Conservation (phyloP, 495 filamentous ascomycete genomes). For the Penicillium egyptiacum region DNA sequence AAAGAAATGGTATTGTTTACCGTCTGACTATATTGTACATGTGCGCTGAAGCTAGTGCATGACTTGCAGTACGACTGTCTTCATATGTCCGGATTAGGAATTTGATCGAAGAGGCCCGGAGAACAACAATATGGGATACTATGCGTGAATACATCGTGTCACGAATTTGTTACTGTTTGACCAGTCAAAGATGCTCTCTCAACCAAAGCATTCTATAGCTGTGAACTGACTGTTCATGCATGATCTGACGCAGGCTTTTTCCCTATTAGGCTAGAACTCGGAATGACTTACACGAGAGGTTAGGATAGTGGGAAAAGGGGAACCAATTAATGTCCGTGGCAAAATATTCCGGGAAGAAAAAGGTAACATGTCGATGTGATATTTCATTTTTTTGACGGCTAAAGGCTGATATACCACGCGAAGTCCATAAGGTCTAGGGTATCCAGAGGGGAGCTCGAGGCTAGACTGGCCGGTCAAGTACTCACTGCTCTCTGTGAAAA, state of each 20-base stretch:
- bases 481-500: neutral
- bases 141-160: neutral
- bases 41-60: neutral
- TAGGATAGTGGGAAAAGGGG: neutral
- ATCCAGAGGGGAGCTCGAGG: neutral
- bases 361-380: neutral
- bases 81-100: conserved; percentile 2
- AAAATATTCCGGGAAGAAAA: neutral
- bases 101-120: neutral
- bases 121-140: neutral
- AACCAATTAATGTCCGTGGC: neutral
- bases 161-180: neutral
- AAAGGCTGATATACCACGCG: neutral
- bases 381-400: neutral
- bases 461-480: neutral
- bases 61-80: neutral
- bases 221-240: neutral
- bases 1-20: neutral
- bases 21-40: neutral
- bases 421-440: neutral
- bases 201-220: neutral
- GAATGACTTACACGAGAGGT: neutral
- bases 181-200: neutral
- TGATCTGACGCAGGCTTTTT: neutral
- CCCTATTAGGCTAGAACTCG: neutral